Percentiles rank a stretch among this genome's conserved stretches.
phyloP scores from a whole-genome alignment of 176 grass and related monocot genomes.

The Miscanthus lutarioriparius region DNA sequence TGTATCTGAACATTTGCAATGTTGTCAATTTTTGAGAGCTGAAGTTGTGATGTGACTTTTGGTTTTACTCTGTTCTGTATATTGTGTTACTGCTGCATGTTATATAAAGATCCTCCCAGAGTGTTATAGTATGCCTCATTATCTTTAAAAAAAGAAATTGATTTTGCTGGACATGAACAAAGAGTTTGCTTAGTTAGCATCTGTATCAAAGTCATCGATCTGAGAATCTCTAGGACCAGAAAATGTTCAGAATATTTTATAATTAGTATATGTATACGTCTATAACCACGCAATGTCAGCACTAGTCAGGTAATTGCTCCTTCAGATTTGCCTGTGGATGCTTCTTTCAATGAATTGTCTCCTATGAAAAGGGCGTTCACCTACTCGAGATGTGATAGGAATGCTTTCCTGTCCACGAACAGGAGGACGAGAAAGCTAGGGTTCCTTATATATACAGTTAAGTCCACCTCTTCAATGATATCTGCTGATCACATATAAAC shows the following conservation, averaged over 20 bases:
- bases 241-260: background rate
- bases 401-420: background rate
- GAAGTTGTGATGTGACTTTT: background rate
- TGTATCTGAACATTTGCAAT: background rate
- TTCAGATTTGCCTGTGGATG: background rate
- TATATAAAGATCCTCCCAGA: background rate
- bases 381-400: conserved; percentile 35
- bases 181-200: background rate
- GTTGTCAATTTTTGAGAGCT: background rate
- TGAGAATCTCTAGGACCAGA: background rate
- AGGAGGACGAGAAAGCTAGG: background rate
- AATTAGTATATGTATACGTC: background rate
- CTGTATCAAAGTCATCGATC: background rate
- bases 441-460: background rate
- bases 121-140: no score
- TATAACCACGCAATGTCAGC: background rate
- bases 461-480: background rate
- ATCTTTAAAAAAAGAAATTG: no score
- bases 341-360: background rate
- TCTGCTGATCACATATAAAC: conserved; percentile 1
- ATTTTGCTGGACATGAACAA: no score
- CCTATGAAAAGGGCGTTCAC: background rate
- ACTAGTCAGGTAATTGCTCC: background rate
- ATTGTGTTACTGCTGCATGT: background rate
- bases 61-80: background rate